Evolutionary conservation across 768 basidiomycete species (phyloP), one percentile per base, ranked within the genome.

Genomic region (Cystofilobasidium ferigula): DNA sequence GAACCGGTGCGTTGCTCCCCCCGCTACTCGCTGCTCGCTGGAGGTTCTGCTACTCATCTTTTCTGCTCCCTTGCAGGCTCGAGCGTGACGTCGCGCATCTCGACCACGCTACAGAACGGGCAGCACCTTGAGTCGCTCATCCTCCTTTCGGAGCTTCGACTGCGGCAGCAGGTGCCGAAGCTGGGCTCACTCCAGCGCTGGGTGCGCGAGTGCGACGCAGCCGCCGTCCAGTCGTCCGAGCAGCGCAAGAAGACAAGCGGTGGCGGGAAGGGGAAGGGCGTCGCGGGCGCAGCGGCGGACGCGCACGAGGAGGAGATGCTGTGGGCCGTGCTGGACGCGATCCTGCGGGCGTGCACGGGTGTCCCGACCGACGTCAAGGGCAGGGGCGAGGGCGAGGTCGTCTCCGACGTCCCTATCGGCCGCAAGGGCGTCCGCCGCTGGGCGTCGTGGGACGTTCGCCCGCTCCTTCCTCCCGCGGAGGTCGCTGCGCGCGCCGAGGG

Each of bases 151-250:
- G 81, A 82, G 71, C 80, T 82, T 77, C 78, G 78, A 54, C 78
- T 80, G 28, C 78, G 81, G 8, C 72, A 74, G 14, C 76, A 80
- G 9, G 72, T 78, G 8, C 81, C 81, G 7, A 81, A 82, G 67
- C 78, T 83, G 16, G 82, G 82, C 4, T 78, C 81, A 2, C 73
- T 83, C 8, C 81, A 82, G 69, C 76, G 82, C 14, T 83, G 82
- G 82, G 81, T 82, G 6, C 72, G 82, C 40, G 82, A 83, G 69
- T 82, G 81, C 71, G 82, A 83, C 72, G 82, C 82, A 1, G 81
- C 81, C 2, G 58, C 63, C 16, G 54, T 67, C 22, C 36, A 35
- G n/a, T 36, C 65, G n/a, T 26, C 65, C 51, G 66, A 45, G 66
- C 69, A n/a, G 51, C 9, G 30, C 16, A 54, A 54, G 51, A 20